Evolutionary conservation across 352 stramenopile genomes (phyloP), one percentile per base, ranked within the genome.

Genomic region (Peronosclerospora sorghi): DNA sequence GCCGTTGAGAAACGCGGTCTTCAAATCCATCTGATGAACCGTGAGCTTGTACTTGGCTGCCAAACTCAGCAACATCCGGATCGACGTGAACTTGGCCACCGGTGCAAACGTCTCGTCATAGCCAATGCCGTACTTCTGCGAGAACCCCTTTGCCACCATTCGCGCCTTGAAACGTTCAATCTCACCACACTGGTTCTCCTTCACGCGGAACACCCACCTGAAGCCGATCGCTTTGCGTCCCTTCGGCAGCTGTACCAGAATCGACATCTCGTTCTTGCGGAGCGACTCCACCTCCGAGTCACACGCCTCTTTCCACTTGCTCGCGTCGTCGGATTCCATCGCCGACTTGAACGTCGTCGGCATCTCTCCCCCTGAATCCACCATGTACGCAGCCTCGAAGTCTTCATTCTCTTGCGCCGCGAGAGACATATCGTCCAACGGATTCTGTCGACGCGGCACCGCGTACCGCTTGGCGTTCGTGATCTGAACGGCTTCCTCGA

Each of bases 21-120:
- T 35, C 8, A 46, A 30, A 9, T 49, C 42, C 32, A 49, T 41
- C 17, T 49, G 42, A 19, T 49, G 32, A 2, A 35, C n/a, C 24
- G 32, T 26, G 8, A 41, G 35, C 7, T 49, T 17, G 13, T 35
- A 41, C 7, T 41, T 24, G 7, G 32, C 19, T 3, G 42, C n/a
- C 8, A 49, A 4, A 9, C 30, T 49, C 30, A 49, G 15, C 30
- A 49, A 3, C 12, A 49, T 18, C 5, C 38, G 30, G 4, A 41
- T n/a, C 7, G 42, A 41, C 21, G 37, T 26, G 5, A 49, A 23
- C 15, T 35, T 35, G 1, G 30, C 34, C 12, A 49, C 42, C 3
- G 42, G 42, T 6, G 42, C 34, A 14, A 32, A 47, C 1, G 35
- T 21, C 3, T 47, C 28, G 0, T 30, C 27, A 10, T 32, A 39